Evolutionary conservation across 208 protist genomes (phyloP), one percentile per base, ranked within the genome.

Genomic region (Leishmania lainsoni): DNA sequence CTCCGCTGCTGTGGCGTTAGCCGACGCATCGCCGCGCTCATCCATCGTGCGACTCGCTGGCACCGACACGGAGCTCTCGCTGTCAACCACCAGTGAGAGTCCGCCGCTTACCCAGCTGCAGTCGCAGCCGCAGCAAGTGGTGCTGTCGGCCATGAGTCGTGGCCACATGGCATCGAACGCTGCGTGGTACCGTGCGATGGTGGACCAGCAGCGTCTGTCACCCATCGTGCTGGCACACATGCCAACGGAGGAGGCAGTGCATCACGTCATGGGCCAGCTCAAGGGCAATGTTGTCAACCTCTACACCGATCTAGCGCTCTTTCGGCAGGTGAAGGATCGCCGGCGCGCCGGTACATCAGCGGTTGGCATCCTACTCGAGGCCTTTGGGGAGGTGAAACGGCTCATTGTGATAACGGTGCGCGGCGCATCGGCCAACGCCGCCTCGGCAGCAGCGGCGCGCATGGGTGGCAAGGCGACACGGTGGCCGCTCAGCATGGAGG

Each of bases 281-380:
- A 98, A 98, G 81, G 95, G 91, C 14, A 93, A 90, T 70, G 90
- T 94, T 16, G 76, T 98, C 59, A 98, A 98, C 84, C 56, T 95
- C 16, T 97, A 95, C 88, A 95, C 94, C 14, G 95, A 98, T 78
- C 90, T 96, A 61, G 59, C 81, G 32, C 86, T 98, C 3, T 95
- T 97, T 65, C 89, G 92, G 2, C 87, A 94, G 68, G 89, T 97
- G 10, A 89, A 92, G 82, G 94, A 98, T 56, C 89, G 89, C 26
- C 78, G 90, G 3, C 87, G 89, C 6, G 87, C 83, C 14, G 93
- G 92, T 14, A 87, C 85, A 0, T 84, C 89, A 0, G 90, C 92
- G 2, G 86, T 89, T 2, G 88, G 84, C 45, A 87, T 98, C 26
- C 95, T 98, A 52, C 80, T 96, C 0, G 95, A 98, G 78, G 87